Conservation (phyloP, 108 stramenopile genomes). For the Seminavis robusta region DNA sequence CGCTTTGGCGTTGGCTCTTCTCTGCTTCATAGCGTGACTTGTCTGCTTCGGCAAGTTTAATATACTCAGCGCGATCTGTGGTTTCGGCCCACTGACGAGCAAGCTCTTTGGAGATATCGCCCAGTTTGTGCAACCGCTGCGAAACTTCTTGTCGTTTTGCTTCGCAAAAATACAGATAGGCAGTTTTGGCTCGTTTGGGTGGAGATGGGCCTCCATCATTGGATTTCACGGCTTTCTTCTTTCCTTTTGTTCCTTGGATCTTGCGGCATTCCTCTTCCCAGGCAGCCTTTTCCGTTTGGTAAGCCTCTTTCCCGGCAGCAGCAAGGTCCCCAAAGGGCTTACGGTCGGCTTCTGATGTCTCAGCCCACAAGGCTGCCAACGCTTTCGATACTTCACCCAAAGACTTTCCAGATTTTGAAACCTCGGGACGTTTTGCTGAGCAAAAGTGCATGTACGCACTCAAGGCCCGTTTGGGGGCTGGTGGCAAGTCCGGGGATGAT, state of each 20-base stretch:
- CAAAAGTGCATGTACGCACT: slow-evolving; percentile 43
- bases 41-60: slow-evolving; percentile 25
- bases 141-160: slow-evolving; percentile 47
- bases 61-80: slow-evolving; percentile 14
- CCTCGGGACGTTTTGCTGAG: slow-evolving; percentile 31
- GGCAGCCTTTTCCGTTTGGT: slow-evolving; percentile 4
- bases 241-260: background rate
- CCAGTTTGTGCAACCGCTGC: slow-evolving; percentile 18
- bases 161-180: slow-evolving; percentile 47
- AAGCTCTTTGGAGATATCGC: slow-evolving; percentile 54
- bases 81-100: slow-evolving; percentile 40
- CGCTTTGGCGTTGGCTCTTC: slow-evolving; percentile 3
- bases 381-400: slow-evolving; percentile 30
- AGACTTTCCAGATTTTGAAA: slow-evolving; percentile 5
- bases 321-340: slow-evolving; percentile 19
- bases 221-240: background rate
- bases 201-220: no score
- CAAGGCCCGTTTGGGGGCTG: slow-evolving; percentile 27
- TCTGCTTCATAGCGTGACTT: slow-evolving; percentile 25
- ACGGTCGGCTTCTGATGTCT: slow-evolving; percentile 11
- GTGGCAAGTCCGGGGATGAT: slow-evolving; percentile 6
- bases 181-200: slow-evolving; percentile 29
- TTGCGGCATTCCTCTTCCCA: slow-evolving; percentile 24
- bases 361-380: slow-evolving; percentile 22
- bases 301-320: slow-evolving; percentile 11